Conservation (phyloP, 2,329 filamentous ascomycete genomes). For the Botrytis paeoniae region DNA sequence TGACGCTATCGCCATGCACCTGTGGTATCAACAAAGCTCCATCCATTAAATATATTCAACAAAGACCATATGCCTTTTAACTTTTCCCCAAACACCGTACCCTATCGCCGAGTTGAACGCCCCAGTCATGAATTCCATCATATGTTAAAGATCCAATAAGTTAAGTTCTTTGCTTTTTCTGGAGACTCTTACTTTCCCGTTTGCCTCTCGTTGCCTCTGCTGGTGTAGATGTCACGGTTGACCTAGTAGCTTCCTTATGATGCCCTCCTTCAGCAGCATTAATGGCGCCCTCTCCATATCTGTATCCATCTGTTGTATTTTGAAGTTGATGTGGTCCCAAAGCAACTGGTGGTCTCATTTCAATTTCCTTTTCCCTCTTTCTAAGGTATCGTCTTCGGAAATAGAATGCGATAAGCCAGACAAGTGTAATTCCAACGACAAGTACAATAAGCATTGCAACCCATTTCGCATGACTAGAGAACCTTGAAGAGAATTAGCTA, state of each 20-base stretch:
- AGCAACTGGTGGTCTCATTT: slow-evolving; percentile 39
- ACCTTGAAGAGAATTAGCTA: slow-evolving; percentile 46
- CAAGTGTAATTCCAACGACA: slow-evolving; percentile 62
- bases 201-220: slow-evolving; percentile 21
- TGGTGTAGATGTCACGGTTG: slow-evolving; percentile 21
- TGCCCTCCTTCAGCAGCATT: slow-evolving; percentile 21
- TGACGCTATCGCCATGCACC: neutral
- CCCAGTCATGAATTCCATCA: neutral
- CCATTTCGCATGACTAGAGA: slow-evolving; percentile 72
- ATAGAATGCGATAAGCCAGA: slow-evolving; percentile 66
- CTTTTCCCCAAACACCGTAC: slow-evolving; percentile 7
- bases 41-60: slow-evolving; percentile 12
- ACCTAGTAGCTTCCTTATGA: slow-evolving; percentile 24
- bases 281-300: slow-evolving; percentile 25
- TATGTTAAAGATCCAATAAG: neutral
- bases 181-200: slow-evolving; percentile 26
- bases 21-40: slow-evolving; percentile 13
- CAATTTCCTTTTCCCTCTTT: slow-evolving; percentile 56
- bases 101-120: slow-evolving; percentile 11
- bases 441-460: slow-evolving; percentile 77
- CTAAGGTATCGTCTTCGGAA: slow-evolving; percentile 72
- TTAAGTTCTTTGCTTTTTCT: slow-evolving; percentile 24
- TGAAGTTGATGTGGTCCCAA: slow-evolving; percentile 41
- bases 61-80: slow-evolving; percentile 1
- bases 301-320: slow-evolving; percentile 30